These are phyloP conservation scores for Lactarius akahatsu DNA, from an alignment of 768 basidiomycete species.

Conservation along the genomic window DNA sequence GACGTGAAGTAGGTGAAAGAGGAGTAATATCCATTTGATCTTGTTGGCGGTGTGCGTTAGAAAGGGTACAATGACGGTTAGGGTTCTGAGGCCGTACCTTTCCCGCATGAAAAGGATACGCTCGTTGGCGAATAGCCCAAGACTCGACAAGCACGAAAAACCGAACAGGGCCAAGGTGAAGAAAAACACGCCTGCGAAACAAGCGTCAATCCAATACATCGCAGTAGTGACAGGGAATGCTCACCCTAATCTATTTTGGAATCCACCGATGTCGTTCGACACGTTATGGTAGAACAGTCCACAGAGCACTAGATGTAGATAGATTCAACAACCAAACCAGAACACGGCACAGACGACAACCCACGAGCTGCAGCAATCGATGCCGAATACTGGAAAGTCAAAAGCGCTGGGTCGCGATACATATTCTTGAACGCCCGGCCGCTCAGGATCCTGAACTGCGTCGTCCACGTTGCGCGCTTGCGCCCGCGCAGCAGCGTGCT, in stretches of 20 bases:
- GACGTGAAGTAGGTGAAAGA: constrained; percentile 96
- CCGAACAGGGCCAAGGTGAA: constrained; percentile 96
- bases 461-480: constrained; percentile 80
- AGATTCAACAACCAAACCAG: constrained; percentile 15
- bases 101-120: constrained; percentile 98
- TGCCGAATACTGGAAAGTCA: constrained; percentile 87
- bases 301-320: constrained; percentile 62
- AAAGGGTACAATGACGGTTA: not conserved
- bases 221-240: constrained; percentile 24
- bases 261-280: constrained; percentile 91
- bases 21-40: constrained; percentile 97
- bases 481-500: constrained; percentile 65
- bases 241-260: constrained; percentile 93
- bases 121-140: constrained; percentile 93
- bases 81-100: constrained; percentile 50
- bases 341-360: constrained; percentile 35
- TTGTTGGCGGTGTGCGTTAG: constrained; percentile 35
- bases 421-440: constrained; percentile 98
- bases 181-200: constrained; percentile 79
- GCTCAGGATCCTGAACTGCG: constrained; percentile 92
- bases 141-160: constrained; percentile 92
- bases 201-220: constrained; percentile 1
- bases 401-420: constrained; percentile 89
- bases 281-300: constrained; percentile 92
- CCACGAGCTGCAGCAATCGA: constrained; percentile 81